Conservation (phyloP, 805 yeast species). For the Hanseniaspora mollemarum region DNA sequence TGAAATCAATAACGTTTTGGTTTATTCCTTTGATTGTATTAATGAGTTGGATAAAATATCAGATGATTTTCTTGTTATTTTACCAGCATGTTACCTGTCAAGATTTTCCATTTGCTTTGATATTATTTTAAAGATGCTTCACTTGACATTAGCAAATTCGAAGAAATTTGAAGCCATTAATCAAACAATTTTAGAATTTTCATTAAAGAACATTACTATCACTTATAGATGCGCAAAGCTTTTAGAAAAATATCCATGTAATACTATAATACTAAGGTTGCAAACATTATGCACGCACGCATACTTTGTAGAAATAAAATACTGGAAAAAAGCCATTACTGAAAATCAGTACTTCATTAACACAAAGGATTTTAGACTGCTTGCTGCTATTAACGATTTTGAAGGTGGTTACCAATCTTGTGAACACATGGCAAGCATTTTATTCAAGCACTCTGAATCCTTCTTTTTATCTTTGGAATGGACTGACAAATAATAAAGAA, state of each 20-base stretch:
- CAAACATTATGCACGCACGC: conserved; percentile 34
- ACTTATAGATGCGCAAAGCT: conserved; percentile 19
- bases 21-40: conserved; percentile 24
- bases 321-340: conserved; percentile 1
- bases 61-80: conserved; percentile 15
- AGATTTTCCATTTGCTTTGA: conserved; percentile 23
- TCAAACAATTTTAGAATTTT: conserved; percentile 21
- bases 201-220: conserved; percentile 17
- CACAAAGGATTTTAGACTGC: not conserved
- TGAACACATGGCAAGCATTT: not conserved
- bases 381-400: not conserved
- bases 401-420: not conserved
- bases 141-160: conserved; percentile 16
- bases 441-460: conserved; percentile 1
- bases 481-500: not conserved
- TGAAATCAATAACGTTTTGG: conserved; percentile 45
- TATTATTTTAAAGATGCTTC: conserved; percentile 14
- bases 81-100: conserved; percentile 10
- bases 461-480: not conserved
- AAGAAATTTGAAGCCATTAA: conserved; percentile 24
- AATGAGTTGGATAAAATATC: conserved; percentile 1
- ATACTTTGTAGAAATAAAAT: conserved; percentile 7
- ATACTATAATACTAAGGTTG: conserved; percentile 43
- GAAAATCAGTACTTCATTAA: conserved; percentile 1
- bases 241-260: conserved; percentile 32